Evolutionary conservation across 176 grass and related monocot species (phyloP).

Genomic region (Canna indica): DNA sequence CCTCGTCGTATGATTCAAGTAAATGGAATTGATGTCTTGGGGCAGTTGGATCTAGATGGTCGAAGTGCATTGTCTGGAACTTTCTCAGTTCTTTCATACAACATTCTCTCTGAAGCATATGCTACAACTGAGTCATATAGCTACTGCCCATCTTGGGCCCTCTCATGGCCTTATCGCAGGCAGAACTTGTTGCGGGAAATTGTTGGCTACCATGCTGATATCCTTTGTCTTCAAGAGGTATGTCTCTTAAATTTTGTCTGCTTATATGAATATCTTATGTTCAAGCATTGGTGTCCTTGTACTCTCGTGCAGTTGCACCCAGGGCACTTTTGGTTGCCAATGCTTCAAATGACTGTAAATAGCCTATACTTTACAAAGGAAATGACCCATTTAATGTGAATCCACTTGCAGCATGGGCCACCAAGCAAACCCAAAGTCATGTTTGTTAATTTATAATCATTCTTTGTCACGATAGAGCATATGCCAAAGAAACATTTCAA

Average conservation of each 20-base stretch:
- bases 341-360: too few species aligned
- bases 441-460: too few species aligned
- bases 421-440: too few species aligned
- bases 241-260: slow-evolving; percentile 1
- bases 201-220: slow-evolving; percentile 95
- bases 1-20: slow-evolving; percentile 87
- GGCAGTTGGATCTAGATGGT: slow-evolving; percentile 57
- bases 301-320: neutral
- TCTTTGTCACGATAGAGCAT: too few species aligned
- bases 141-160: slow-evolving; percentile 96
- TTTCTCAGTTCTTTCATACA: slow-evolving; percentile 93
- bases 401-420: too few species aligned
- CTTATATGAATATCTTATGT: neutral
- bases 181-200: slow-evolving; percentile 98
- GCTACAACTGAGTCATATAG: slow-evolving; percentile 76
- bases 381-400: too few species aligned
- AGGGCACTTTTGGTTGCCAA: too few species aligned
- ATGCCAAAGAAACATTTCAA: too few species aligned
- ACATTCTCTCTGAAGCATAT: slow-evolving; percentile 95
- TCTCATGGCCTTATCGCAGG: slow-evolving; percentile 91
- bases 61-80: slow-evolving; percentile 61
- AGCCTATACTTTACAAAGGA: too few species aligned
- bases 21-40: slow-evolving; percentile 48
- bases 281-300: neutral
- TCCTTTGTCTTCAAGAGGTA: slow-evolving; percentile 99